Evolutionary conservation across 2,329 filamentous ascomycete genomes (phyloP).

Genomic region (Claviceps fusiformis): DNA sequence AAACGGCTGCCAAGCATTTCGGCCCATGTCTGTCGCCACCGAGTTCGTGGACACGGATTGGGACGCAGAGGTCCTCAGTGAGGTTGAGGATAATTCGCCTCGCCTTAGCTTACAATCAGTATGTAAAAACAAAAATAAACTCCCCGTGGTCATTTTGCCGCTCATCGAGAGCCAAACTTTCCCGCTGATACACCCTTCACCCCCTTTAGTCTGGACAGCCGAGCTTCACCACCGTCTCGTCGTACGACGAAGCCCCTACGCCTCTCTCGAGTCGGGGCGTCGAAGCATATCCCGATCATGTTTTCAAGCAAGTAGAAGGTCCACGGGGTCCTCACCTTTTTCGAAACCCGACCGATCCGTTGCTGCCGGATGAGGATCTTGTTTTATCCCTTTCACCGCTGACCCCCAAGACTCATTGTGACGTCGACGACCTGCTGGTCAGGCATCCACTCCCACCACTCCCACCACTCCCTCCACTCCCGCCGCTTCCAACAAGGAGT

Average conservation of each 20-base stretch:
- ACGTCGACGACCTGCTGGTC: constrained; percentile 14
- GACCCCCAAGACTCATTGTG: constrained; percentile 47
- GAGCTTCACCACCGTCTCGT: constrained; percentile 77
- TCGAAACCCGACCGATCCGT: constrained; percentile 47
- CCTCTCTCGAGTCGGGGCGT: constrained; percentile 53
- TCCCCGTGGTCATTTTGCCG: background rate
- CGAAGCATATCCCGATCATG: constrained; percentile 45
- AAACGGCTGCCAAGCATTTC: constrained; percentile 30
- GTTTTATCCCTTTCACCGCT: constrained; percentile 60
- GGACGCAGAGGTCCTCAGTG: constrained; percentile 43
- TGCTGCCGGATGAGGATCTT: constrained; percentile 29
- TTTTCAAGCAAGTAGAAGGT: constrained; percentile 58
- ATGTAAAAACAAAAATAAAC: constrained; percentile 21
- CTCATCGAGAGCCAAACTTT: background rate
- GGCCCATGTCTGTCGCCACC: constrained; percentile 58
- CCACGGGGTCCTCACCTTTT: constrained; percentile 82
- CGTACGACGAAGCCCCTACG: constrained; percentile 71
- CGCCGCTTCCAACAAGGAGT: constrained; percentile 11
- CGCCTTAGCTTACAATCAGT: constrained; percentile 60
- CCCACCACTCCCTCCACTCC: background rate
- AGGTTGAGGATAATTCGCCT: constrained; percentile 52
- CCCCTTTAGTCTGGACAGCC: constrained; percentile 47
- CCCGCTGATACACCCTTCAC: constrained; percentile 3
- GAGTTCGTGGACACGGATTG: constrained; percentile 68
- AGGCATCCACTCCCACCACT: constrained; percentile 12